These are phyloP conservation scores for Fusarium guadeloupense DNA, from an alignment of 2,329 filamentous ascomycete genomes.

Conservation along the genomic window DNA sequence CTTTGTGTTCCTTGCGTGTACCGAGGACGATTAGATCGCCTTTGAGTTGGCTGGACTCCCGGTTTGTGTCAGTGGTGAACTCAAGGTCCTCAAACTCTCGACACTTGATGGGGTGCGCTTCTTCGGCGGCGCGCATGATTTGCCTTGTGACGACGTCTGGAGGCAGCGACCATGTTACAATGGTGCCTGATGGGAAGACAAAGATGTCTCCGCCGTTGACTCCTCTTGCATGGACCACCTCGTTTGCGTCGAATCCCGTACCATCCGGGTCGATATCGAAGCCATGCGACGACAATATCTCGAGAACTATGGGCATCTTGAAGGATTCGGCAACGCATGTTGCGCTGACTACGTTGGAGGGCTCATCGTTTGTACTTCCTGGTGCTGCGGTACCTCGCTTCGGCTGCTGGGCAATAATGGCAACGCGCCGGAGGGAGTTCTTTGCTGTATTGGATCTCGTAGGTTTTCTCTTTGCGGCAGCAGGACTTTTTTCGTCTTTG, in stretches of 20 bases:
- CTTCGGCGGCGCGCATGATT: slow-evolving; percentile 78
- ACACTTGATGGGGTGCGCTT: slow-evolving; percentile 72
- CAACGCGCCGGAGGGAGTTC: slow-evolving; percentile 83
- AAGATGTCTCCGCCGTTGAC: slow-evolving; percentile 85
- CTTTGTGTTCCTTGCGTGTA: slow-evolving; percentile 67
- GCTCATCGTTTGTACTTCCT: slow-evolving; percentile 46
- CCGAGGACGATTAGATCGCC: slow-evolving; percentile 92
- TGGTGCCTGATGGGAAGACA: slow-evolving; percentile 92
- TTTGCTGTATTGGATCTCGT: slow-evolving; percentile 62
- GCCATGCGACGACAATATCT: slow-evolving; percentile 66
- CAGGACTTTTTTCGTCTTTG: slow-evolving; percentile 29
- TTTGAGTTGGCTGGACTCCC: slow-evolving; percentile 79
- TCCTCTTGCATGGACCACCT: slow-evolving; percentile 70
- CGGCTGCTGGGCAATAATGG: slow-evolving; percentile 81
- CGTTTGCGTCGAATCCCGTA: slow-evolving; percentile 67
- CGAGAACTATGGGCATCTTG: slow-evolving; percentile 68
- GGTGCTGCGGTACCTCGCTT: slow-evolving; percentile 45
- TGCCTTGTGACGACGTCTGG: slow-evolving; percentile 78
- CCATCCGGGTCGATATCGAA: slow-evolving; percentile 70
- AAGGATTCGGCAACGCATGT: slow-evolving; percentile 72
- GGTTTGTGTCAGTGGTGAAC: slow-evolving; percentile 77
- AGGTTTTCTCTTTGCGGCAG: slow-evolving; percentile 56
- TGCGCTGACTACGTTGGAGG: slow-evolving; percentile 62
- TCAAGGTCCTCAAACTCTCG: slow-evolving; percentile 91
- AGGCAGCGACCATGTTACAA: slow-evolving; percentile 91